A percentile compares a stretch with the other conserved stretches of the same genome.
These are phyloP conservation scores for Aspergillus olivimuriae DNA, from an alignment of 495 filamentous ascomycete species.

Conservation along the genomic window DNA sequence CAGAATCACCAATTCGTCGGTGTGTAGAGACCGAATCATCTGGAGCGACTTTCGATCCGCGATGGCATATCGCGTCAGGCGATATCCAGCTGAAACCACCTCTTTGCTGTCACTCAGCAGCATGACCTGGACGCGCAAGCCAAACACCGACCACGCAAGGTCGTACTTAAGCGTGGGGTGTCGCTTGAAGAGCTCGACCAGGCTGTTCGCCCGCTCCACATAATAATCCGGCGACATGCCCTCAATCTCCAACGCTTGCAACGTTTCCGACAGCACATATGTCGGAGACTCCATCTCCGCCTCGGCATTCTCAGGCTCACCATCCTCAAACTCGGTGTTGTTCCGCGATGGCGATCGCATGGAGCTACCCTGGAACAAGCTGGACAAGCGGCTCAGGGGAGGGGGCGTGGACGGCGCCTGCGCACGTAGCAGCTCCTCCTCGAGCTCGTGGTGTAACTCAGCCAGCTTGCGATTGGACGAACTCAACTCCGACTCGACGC, in stretches of 20 bases:
- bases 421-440: constrained; percentile 59
- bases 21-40: constrained; percentile 79
- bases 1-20: constrained; percentile 84
- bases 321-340: constrained; percentile 42
- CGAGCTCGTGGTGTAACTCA: constrained; percentile 71
- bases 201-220: constrained; percentile 79
- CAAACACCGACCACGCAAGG: constrained; percentile 90
- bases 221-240: constrained; percentile 92
- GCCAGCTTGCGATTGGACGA: constrained; percentile 86
- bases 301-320: constrained; percentile 42
- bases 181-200: constrained; percentile 88
- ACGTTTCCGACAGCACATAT: constrained; percentile 77
- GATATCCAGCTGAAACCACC: constrained; percentile 89
- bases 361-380: constrained; percentile 58
- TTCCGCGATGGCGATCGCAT: constrained; percentile 61
- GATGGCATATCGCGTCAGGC: constrained; percentile 88
- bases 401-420: constrained; percentile 70
- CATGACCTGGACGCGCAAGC: constrained; percentile 87
- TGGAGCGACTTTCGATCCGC: constrained; percentile 84
- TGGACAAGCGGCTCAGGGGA: constrained; percentile 58
- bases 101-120: constrained; percentile 91
- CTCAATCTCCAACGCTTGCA: constrained; percentile 80
- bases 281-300: constrained; percentile 79
- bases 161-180: constrained; percentile 94
- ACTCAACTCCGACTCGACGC: constrained; percentile 85